Percentiles rank a stretch among this genome's conserved stretches.
Conservation (phyloP, 2,329 filamentous ascomycete species). For the Colletotrichum orbiculare region DNA sequence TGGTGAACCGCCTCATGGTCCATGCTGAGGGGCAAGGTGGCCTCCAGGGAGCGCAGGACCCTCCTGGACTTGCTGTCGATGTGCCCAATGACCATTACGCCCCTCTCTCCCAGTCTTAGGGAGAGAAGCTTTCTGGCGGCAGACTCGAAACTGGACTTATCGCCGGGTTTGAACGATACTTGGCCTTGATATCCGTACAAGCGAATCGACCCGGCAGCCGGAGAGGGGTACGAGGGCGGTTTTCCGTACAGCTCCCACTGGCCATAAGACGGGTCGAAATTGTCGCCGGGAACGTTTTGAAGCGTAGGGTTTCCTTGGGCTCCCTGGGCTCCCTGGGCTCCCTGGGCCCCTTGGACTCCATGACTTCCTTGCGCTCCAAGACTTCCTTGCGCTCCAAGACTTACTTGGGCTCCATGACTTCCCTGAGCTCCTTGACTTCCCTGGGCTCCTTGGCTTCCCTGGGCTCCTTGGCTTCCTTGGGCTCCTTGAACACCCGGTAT, state of each 20-base stretch:
- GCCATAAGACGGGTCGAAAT: neutral
- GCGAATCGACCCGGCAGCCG: neutral
- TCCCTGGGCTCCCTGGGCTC: too few relatives aligned
- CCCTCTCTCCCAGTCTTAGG: conserved; percentile 16
- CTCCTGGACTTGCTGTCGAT: conserved; percentile 2
- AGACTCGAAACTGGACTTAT: conserved; percentile 37
- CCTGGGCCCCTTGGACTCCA: too few relatives aligned
- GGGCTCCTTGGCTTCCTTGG: too few relatives aligned
- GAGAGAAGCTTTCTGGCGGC: conserved; percentile 42
- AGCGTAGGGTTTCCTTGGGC: neutral
- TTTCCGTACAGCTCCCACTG: neutral
- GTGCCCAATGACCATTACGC: conserved; percentile 22
- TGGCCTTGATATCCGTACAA: conserved; percentile 48
- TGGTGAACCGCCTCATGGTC: neutral
- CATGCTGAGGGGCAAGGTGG: conserved; percentile 1
- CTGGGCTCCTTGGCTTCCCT: too few relatives aligned
- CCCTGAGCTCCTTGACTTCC: too few relatives aligned
- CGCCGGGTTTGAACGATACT: conserved; percentile 40
- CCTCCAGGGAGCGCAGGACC: neutral
- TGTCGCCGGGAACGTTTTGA: neutral
- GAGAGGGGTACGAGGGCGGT: neutral
- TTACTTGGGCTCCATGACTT: too few relatives aligned
- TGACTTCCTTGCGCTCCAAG: too few relatives aligned
- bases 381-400: too few relatives aligned
- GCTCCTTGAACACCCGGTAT: too few relatives aligned